These are phyloP conservation scores for Lepiota subincarnata DNA, from an alignment of 768 basidiomycete genomes.

Conservation along the genomic window DNA sequence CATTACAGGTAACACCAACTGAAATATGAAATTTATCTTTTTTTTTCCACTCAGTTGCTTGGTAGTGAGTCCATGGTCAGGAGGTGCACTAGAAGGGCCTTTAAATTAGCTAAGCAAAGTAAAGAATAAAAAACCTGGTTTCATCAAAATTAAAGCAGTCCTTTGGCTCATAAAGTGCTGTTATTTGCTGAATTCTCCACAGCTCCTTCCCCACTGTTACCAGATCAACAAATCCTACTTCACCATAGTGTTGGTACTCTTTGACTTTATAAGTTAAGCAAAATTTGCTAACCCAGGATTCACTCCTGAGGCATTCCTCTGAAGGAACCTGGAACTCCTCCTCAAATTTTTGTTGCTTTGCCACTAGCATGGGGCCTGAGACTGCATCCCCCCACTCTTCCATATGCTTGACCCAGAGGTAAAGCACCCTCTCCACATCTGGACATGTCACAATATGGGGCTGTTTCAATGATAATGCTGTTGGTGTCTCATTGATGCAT, in stretches of 20 bases:
- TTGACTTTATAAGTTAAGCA: slow-evolving; percentile 18
- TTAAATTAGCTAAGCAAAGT: not conserved
- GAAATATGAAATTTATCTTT: slow-evolving; percentile 26
- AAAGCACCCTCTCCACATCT: too few relatives aligned
- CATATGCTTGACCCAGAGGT: too few relatives aligned
- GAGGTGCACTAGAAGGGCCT: slow-evolving; percentile 15
- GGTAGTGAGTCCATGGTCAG: slow-evolving; percentile 27
- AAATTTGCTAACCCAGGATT: too few relatives aligned
- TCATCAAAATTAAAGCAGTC: slow-evolving; percentile 26
- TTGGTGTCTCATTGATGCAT: too few relatives aligned
- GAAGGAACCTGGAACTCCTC: too few relatives aligned
- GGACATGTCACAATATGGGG: too few relatives aligned
- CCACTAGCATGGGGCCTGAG: too few relatives aligned
- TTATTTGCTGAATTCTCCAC: slow-evolving; percentile 14
- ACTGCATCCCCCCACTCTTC: too few relatives aligned
- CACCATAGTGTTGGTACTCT: slow-evolving; percentile 22
- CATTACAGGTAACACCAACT: slow-evolving; percentile 24
- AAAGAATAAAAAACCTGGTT: slow-evolving; percentile 17
- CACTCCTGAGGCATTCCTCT: too few relatives aligned
- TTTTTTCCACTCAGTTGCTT: slow-evolving; percentile 31
- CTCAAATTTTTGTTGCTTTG: too few relatives aligned
- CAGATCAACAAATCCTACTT: slow-evolving; percentile 24
- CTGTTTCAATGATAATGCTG: too few relatives aligned
- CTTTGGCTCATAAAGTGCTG: slow-evolving; percentile 16
- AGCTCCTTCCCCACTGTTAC: slow-evolving; percentile 18